Base-by-base conservation (phyloP, 345 rosid genomes). In the Gossypium rotundifolium region DNA sequence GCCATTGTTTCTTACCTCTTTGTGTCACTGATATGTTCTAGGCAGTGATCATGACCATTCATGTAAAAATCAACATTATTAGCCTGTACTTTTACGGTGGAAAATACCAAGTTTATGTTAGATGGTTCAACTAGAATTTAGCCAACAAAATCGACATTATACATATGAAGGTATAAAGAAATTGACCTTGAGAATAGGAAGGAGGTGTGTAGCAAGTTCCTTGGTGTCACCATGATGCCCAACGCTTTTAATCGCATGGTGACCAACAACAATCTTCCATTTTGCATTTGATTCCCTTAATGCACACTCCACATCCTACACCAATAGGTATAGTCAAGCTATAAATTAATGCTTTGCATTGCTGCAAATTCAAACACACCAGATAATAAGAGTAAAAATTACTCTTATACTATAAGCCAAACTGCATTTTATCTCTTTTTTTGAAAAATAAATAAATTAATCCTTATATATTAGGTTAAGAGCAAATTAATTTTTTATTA, bases 181-280 rank as follows among this genome's bases (percentile, higher is more conserved):
- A 54, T 27, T 75, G 54, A 89, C 90, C 91, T 77, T 16, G 2
- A 89, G 77, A 60, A 87, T 70, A 38, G 89, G 91, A 64, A 87
- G 85, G 78, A 89, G 81, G 58, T 77, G 83, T 40, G 59, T 69
- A 0, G 75, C 82, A 23, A 86, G 91, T 66, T 87, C 91, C 59
- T 80, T 48, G 0, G 91, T 86, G 42, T 82, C 83, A 20, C 94
- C 90, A 65, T 87, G 91, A 40, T 83, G 52, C 16, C 91, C 91
- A 42, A 87, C 74, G 18, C 90, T 85, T 82, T 84, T 81, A 44
- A 87, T 87, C 27, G 82, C 81, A 25, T 89, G 94, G 71, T 89
- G 94, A 20, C 94, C 91, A 38, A 89, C 82, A 9, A 86, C 90
- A 45, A 89, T 80, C 78, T 89, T 88, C 94, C 90, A 89, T 40